phyloP scores from a whole-genome alignment of 106 monocot genomes.

The Apostasia ramifera region DNA sequence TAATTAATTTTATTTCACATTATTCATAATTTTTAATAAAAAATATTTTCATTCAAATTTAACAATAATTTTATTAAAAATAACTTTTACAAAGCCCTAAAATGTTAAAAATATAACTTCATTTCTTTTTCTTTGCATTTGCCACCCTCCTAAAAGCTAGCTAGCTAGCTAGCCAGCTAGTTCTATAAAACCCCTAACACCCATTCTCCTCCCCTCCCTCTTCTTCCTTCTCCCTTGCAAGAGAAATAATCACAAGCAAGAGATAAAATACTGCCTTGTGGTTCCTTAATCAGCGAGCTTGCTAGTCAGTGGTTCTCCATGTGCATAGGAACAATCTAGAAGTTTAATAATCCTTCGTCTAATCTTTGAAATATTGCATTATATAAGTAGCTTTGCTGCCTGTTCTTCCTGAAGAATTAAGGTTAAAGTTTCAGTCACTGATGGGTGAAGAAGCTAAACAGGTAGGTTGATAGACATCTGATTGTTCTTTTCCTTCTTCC shows the following conservation, averaged over 20 bases:
- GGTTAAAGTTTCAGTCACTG: not conserved
- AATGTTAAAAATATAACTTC: too few species aligned
- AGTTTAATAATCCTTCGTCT: not conserved
- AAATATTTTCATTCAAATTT: too few species aligned
- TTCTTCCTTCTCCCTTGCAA: not conserved
- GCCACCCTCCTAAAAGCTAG: not conserved
- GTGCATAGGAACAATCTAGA: not conserved
- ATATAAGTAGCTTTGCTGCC: conserved; percentile 5
- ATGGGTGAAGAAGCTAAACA: conserved; percentile 9
- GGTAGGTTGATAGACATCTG: not conserved
- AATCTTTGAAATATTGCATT: not conserved
- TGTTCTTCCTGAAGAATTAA: not conserved
- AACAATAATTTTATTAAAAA: too few species aligned
- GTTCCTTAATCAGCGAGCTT: not conserved
- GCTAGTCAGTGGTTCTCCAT: not conserved
- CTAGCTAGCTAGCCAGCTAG: too few species aligned
- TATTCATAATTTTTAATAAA: too few species aligned
- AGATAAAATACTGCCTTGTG: too few species aligned
- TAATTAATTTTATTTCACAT: too few species aligned
- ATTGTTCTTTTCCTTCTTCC: not conserved
- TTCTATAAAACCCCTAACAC: not conserved
- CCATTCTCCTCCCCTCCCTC: not conserved
- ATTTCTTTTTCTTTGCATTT: not conserved
- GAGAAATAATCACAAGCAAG: too few species aligned
- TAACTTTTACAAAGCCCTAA: too few species aligned